phyloP scores from a whole-genome alignment of 2,329 filamentous ascomycete species.

The Cordyceps militaris region DNA sequence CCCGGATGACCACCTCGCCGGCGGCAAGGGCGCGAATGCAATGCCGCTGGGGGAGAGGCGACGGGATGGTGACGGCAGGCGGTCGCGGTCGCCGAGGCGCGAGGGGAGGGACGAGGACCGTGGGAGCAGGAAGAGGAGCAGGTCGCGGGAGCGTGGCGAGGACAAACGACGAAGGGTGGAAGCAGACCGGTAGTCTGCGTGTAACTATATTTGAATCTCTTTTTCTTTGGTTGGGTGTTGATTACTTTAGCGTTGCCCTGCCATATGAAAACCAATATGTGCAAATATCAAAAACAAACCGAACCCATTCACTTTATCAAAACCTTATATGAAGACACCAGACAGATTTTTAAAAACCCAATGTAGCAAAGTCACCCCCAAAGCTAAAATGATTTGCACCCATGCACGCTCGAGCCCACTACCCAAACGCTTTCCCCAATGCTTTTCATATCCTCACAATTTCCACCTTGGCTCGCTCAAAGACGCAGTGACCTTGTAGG shows the following conservation, averaged over 20 bases:
- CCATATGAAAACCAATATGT: background rate
- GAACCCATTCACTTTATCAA: background rate
- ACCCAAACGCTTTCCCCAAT: background rate
- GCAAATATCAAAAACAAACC: background rate
- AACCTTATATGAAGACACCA: background rate
- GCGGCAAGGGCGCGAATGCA: constrained; percentile 60
- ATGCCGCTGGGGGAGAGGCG: constrained; percentile 58
- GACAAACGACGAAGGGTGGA: constrained; percentile 57
- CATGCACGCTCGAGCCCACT: background rate
- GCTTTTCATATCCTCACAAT: constrained; percentile 63
- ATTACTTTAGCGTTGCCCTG: background rate
- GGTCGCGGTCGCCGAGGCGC: constrained; percentile 44
- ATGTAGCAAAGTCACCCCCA: background rate
- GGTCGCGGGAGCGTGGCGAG: constrained; percentile 46
- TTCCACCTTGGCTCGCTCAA: constrained; percentile 78
- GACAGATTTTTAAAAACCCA: background rate
- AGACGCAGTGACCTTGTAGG: constrained; percentile 67
- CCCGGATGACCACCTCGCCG: constrained; percentile 31
- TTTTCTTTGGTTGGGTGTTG: background rate
- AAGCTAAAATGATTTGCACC: background rate
- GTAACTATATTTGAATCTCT: background rate
- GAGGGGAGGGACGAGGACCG: constrained; percentile 39
- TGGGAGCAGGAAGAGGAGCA: constrained; percentile 50
- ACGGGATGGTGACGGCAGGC: constrained; percentile 26
- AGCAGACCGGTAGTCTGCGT: constrained; percentile 21